phyloP scores from a whole-genome alignment of 306 rosid species.

The Cucumis melo region DNA sequence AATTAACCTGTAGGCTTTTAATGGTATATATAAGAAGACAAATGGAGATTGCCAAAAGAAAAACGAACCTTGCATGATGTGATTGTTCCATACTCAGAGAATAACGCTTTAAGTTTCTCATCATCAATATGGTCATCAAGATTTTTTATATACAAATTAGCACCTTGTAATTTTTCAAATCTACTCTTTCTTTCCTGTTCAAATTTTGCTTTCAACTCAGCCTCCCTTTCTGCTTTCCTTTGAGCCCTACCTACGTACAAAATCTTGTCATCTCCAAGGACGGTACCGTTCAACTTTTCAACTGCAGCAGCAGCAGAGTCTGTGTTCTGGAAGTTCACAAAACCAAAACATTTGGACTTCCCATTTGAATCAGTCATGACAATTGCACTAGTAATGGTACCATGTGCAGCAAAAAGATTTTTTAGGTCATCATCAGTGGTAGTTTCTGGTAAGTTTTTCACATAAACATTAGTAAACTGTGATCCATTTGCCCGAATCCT shows the following conservation, averaged over 20 bases:
- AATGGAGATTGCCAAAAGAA: background rate
- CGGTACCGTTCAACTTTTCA: constrained; percentile 46
- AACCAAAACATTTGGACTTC: constrained; percentile 74
- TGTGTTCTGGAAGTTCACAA: constrained; percentile 47
- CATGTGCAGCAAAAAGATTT: constrained; percentile 34
- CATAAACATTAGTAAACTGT: constrained; percentile 60
- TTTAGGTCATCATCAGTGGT: constrained; percentile 37
- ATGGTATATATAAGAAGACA: background rate
- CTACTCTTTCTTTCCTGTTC: constrained; percentile 61
- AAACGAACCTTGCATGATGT: constrained; percentile 67
- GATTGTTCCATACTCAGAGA: constrained; percentile 73
- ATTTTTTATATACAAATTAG: constrained; percentile 71
- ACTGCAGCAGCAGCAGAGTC: constrained; percentile 58
- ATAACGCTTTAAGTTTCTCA: constrained; percentile 63
- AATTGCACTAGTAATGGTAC: constrained; percentile 51
- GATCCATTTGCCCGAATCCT: constrained; percentile 34
- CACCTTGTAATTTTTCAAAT: constrained; percentile 74
- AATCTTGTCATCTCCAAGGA: constrained; percentile 36
- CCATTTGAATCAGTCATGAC: constrained; percentile 54
- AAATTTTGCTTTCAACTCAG: constrained; percentile 54
- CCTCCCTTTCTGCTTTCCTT: constrained; percentile 60
- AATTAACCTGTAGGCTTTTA: background rate
- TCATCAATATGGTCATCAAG: constrained; percentile 59
- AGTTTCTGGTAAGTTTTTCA: constrained; percentile 55
- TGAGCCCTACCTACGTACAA: constrained; percentile 73